Conservation (phyloP, 768 basidiomycete species). For the Cytidiella melzeri region DNA sequence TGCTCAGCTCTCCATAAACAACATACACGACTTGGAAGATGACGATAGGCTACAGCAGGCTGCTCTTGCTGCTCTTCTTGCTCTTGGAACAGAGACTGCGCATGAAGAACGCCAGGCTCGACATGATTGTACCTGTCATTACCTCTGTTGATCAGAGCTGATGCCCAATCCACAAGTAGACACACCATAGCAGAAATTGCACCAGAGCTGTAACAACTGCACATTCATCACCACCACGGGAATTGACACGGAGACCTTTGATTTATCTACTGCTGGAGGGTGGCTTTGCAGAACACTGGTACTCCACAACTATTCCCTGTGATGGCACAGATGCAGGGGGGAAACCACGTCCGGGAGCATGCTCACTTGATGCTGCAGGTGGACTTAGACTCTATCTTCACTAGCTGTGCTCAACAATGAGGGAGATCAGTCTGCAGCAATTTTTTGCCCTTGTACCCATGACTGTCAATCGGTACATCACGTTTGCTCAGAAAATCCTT, state of each 20-base stretch:
- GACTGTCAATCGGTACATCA: conserved; percentile 31
- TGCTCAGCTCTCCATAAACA: too few species aligned
- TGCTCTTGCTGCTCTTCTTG: too few species aligned
- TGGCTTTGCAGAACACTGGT: too few species aligned
- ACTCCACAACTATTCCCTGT: conserved; percentile 29
- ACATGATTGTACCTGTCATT: too few species aligned
- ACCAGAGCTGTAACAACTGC: conserved; percentile 6
- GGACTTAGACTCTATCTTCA: too few species aligned
- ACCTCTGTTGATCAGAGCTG: conserved; percentile 3
- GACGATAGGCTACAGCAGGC: too few species aligned
- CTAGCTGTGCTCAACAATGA: conserved; percentile 36
- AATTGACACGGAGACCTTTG: conserved; percentile 25
- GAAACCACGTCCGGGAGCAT: conserved; percentile 18
- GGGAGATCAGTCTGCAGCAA: conserved; percentile 31
- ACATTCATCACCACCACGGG: conserved; percentile 16
- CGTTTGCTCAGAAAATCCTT: conserved; percentile 29
- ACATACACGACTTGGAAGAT: too few species aligned
- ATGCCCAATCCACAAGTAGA: too few species aligned
- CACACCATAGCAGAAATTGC: conserved; percentile 13
- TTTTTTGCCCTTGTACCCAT: conserved; percentile 38
- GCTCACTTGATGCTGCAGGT: too few species aligned
- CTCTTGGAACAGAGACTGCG: too few species aligned
- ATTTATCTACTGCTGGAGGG: conserved; percentile 24
- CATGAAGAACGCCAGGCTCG: too few species aligned
- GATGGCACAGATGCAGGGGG: conserved; percentile 16